Conservation (phyloP, 495 filamentous ascomycete genomes). For the Podospora pseudocomata region DNA sequence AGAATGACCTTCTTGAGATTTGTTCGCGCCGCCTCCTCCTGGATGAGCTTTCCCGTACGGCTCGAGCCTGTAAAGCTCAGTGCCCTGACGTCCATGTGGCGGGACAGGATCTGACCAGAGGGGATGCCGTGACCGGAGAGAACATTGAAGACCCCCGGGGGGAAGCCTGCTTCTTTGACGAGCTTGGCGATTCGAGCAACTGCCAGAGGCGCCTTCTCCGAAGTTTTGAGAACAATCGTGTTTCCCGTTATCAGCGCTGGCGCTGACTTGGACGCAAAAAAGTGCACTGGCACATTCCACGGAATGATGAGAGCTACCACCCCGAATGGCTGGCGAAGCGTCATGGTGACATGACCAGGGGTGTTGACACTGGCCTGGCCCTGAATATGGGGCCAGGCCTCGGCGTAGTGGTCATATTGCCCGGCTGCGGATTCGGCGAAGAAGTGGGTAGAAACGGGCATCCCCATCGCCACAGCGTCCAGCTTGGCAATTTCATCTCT, state of each 20-base stretch:
- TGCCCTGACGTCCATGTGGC: constrained; percentile 50
- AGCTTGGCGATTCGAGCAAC: constrained; percentile 53
- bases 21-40: constrained; percentile 39
- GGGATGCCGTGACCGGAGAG: constrained; percentile 52
- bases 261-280: constrained; percentile 87
- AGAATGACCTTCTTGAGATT: constrained; percentile 74
- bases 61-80: constrained; percentile 57
- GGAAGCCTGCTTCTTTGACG: constrained; percentile 54
- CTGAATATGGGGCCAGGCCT: constrained; percentile 34
- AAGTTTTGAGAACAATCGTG: constrained; percentile 80
- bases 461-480: constrained; percentile 52
- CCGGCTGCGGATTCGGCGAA: constrained; percentile 24
- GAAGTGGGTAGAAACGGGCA: constrained; percentile 39
- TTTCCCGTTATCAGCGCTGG: constrained; percentile 86
- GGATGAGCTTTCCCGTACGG: constrained; percentile 43
- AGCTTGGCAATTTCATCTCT: constrained; percentile 50
- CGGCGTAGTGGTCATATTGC: constrained; percentile 36
- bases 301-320: constrained; percentile 91
- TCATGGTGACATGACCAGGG: constrained; percentile 80
- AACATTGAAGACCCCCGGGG: constrained; percentile 56
- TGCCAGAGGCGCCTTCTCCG: constrained; percentile 85
- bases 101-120: constrained; percentile 51
- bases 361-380: constrained; percentile 84
- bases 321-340: constrained; percentile 80
- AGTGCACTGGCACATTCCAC: constrained; percentile 81